Evolutionary conservation across 23 red algal genomes (phyloP), one percentile per base, ranked within the genome.

Genomic region (Chondrus crispus): DNA sequence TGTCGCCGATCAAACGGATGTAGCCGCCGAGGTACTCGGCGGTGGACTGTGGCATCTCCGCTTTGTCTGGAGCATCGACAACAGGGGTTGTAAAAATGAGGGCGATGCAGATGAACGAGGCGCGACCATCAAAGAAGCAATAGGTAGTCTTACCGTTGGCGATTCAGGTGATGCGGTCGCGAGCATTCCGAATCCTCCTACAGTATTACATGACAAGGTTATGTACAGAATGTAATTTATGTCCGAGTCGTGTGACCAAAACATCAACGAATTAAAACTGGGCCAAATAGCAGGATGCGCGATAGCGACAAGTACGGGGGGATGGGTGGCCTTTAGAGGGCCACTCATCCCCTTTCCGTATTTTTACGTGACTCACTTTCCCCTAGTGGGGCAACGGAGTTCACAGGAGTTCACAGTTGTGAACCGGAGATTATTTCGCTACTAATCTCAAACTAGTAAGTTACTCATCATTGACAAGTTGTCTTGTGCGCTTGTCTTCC

Each of bases 41-140:
- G 12, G 66, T 73, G 89, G 73, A 78, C 32, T 92, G 89, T 5
- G 87, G 87, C 87, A 90, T 90, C 1, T 5, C n/a, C 10, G 45
- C 24, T 20, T 38, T 40, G 45, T 9, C 50, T n/a, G n/a, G 2
- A 45, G 42, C 73, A 26, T 39, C 3, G 20, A 48, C 2, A 29
- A 47, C 73, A 47, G 53, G 7, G 11, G 42, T 29, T 26, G 20
- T 20, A 42, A 14, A 55, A 13, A 20, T 55, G 51, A 55, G 51
- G 20, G 20, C 2, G 37, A 4, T 41, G 4, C 37, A 24, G 16
- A 42, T 72, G 37, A 42, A 3, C 45, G 66, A 16, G 16, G 3
- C 39, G 6, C 16, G 19, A 72, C 66, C 66, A 41, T 72, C 45
- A 13, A 72, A 72, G 37, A 72, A 5, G 37, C 10, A 72, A 2